Evolutionary conservation across 139 green algal genomes (phyloP).

Genomic region (Chlamydomonas eustigma): DNA sequence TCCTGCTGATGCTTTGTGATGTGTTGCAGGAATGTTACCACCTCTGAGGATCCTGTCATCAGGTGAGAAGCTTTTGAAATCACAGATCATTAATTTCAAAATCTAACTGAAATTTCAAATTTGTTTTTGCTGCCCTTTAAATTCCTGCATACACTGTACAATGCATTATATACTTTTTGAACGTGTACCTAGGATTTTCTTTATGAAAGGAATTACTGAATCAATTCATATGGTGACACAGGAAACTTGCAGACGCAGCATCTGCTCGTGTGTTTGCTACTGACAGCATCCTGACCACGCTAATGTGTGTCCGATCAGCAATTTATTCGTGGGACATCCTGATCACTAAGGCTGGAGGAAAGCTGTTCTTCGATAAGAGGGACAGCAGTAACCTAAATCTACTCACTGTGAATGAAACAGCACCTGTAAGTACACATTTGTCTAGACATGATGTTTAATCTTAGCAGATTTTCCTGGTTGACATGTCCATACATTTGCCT

Average conservation of each 20-base stretch:
- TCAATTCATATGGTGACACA: no score
- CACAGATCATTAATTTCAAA: no score
- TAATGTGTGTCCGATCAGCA: constrained; percentile 90
- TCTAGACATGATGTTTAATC: no score
- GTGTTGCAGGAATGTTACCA: constrained; percentile 56
- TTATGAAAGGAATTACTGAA: no score
- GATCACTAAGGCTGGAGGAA: constrained; percentile 55
- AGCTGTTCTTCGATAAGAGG: constrained; percentile 89
- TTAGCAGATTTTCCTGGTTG: no score
- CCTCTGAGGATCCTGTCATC: constrained; percentile 89
- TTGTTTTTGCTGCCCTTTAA: no score
- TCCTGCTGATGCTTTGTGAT: no score
- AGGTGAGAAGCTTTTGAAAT: constrained; percentile 24
- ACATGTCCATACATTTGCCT: no score
- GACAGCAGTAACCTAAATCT: constrained; percentile 73
- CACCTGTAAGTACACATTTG: constrained; percentile 38
- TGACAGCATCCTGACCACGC: constrained; percentile 83
- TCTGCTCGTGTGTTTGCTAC: constrained; percentile 84
- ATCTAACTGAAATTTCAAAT: no score
- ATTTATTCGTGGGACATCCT: constrained; percentile 93
- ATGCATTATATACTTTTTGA: no score
- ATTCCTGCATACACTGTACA: no score
- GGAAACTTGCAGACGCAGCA: constrained; percentile 56
- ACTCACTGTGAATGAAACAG: constrained; percentile 80
- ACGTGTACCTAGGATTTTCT: no score